These are phyloP conservation scores for Fragaria ananassa DNA, from an alignment of 306 rosid genomes.

Conservation along the genomic window DNA sequence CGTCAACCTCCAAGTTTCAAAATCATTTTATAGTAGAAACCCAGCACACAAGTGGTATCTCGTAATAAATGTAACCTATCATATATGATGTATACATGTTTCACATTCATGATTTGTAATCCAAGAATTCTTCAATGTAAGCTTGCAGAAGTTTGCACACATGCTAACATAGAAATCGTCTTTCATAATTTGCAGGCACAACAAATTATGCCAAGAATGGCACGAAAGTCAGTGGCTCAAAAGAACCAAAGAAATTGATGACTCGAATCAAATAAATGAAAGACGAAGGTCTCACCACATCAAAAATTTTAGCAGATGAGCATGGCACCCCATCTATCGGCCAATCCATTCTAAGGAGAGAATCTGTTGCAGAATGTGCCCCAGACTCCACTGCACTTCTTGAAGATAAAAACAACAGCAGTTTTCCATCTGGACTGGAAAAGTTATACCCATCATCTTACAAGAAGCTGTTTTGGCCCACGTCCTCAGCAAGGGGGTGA, in stretches of 20 bases:
- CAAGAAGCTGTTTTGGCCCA: too few species aligned
- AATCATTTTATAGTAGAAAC: neutral
- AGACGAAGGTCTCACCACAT: conserved; percentile 49
- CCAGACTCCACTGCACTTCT: conserved; percentile 75
- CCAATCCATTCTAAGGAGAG: conserved; percentile 86
- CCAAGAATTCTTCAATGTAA: neutral
- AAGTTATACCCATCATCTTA: conserved; percentile 10
- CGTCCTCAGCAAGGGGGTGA: too few species aligned
- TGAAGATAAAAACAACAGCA: conserved; percentile 72
- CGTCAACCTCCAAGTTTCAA: neutral
- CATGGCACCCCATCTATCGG: conserved; percentile 39
- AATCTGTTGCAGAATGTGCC: conserved; percentile 72
- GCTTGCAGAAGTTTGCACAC: neutral
- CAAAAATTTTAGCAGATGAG: conserved; percentile 44
- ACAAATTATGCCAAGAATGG: neutral
- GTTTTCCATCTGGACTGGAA: conserved; percentile 75
- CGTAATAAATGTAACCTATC: neutral
- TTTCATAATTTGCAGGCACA: neutral
- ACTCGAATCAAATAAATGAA: neutral
- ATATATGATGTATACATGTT: neutral
- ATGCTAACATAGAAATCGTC: neutral
- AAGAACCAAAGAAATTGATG: neutral
- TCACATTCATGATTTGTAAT: neutral
- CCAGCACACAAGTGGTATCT: too few species aligned
- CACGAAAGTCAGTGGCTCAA: neutral